Evolutionary conservation across 768 basidiomycete species (phyloP), one percentile per base, ranked within the genome.

Genomic region (Russula virescens): DNA sequence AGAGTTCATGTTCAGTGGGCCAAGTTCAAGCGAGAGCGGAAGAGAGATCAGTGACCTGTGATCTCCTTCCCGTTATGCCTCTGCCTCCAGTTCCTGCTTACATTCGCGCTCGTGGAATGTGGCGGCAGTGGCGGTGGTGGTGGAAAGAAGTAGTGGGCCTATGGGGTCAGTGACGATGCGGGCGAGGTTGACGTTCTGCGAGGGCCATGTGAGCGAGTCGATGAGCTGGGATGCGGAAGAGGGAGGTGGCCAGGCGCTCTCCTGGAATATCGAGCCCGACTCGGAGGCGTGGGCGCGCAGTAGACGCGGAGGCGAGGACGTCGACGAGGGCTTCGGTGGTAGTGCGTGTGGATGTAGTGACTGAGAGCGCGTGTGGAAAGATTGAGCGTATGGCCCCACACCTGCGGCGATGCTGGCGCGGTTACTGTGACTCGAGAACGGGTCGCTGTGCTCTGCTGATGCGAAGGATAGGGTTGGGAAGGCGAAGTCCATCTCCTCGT

Each of bases 221-320:
- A 60, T 48, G 9, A 68, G 51, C 19, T 49, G 59, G 19, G 57
- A 25, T 1, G n/a, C n/a, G n/a, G n/a, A n/a, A n/a, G n/a, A n/a
- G n/a, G 67, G 67, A 0, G 67, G 67, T 3, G 67, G 67, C 64
- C 64, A 68, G 1, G 66, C 65, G 31, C 54, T 48, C 50, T 68
- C 67, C 2, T 66, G 60, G 55, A 68, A 68, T 53, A 68, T 65
- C 14, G 61, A 62, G 13, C 67, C 67, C 5, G 61, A 59, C 19
- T 60, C 67, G 18, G 64, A 62, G 5, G 61, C 65, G 21, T 54
- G 65, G 1, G 58, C 46, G 49, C 60, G 67, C 19, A 63, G 26
- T 6, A 68, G 43, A 1, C 47, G 66, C 7, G 66, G 64, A 3
- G 63, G 63, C 3, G 57, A 28, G 5, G 55, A 23, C 11, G 57